phyloP scores from a whole-genome alignment of 225 moss, liverwort and hornwort genomes.

The Polytrichum formosum region DNA sequence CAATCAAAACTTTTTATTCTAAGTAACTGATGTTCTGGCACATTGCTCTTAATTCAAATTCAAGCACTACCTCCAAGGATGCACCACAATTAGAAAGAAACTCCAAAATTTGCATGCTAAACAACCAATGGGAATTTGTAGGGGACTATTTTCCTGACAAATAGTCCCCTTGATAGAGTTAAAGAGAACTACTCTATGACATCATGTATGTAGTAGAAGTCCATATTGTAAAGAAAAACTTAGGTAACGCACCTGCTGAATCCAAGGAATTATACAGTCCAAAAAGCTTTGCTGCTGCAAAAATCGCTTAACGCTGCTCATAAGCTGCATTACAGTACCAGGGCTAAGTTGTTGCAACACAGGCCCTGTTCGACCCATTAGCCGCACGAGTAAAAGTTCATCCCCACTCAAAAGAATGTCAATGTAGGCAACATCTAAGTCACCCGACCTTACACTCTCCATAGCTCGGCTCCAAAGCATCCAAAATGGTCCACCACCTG shows the following conservation, averaged over 20 bases:
- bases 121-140: too few relatives aligned
- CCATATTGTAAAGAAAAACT: neutral
- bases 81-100: too few relatives aligned
- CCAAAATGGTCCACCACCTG: constrained; percentile 76
- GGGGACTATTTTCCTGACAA: too few relatives aligned
- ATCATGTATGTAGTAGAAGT: too few relatives aligned
- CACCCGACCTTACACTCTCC: constrained; percentile 61
- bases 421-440: constrained; percentile 59
- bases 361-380: constrained; percentile 83
- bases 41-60: too few relatives aligned
- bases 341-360: constrained; percentile 62
- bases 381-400: constrained; percentile 68
- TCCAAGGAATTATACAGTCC: constrained; percentile 79
- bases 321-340: constrained; percentile 49
- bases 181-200: too few relatives aligned
- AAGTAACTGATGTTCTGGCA: too few relatives aligned
- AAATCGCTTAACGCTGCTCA: constrained; percentile 54
- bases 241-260: constrained; percentile 57
- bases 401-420: constrained; percentile 79
- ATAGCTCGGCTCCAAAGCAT: constrained; percentile 87
- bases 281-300: constrained; percentile 78
- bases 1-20: too few relatives aligned
- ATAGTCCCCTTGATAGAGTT: too few relatives aligned
- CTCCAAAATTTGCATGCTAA: too few relatives aligned
- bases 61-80: too few relatives aligned